These are phyloP conservation scores for Marasmius sp. DNA, from an alignment of 1,284 basidiomycete genomes.

Conservation along the genomic window DNA sequence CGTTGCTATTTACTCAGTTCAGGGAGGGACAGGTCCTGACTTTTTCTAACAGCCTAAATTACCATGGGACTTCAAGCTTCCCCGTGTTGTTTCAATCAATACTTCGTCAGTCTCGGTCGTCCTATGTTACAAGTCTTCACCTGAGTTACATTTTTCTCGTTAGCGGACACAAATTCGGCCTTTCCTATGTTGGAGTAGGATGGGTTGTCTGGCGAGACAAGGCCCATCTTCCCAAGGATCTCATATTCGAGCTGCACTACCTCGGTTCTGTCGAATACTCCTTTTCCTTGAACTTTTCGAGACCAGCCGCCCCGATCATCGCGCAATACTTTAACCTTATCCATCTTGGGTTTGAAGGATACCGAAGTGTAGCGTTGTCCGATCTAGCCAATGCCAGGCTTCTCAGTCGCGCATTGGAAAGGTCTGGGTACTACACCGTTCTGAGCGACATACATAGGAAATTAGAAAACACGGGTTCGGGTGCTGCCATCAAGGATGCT, in stretches of 20 bases:
- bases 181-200: constrained; percentile 85
- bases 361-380: constrained; percentile 69
- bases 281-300: constrained; percentile 94
- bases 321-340: constrained; percentile 92
- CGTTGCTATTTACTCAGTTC: constrained; percentile 11
- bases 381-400: constrained; percentile 86
- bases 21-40: constrained; percentile 1
- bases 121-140: neutral
- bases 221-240: constrained; percentile 78
- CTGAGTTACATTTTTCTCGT: neutral
- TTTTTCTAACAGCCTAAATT: constrained; percentile 58
- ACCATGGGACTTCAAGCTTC: constrained; percentile 85
- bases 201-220: constrained; percentile 86
- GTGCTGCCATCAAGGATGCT: constrained; percentile 36
- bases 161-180: constrained; percentile 86
- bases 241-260: constrained; percentile 94
- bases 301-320: constrained; percentile 88
- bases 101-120: constrained; percentile 45
- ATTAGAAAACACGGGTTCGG: constrained; percentile 18
- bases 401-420: constrained; percentile 85
- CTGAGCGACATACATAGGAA: constrained; percentile 70
- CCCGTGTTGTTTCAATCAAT: constrained; percentile 89
- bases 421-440: constrained; percentile 74
- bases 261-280: constrained; percentile 62
- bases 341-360: constrained; percentile 84